phyloP scores from a whole-genome alignment of 768 basidiomycete genomes.

The Pleurotus citrinopileatus region DNA sequence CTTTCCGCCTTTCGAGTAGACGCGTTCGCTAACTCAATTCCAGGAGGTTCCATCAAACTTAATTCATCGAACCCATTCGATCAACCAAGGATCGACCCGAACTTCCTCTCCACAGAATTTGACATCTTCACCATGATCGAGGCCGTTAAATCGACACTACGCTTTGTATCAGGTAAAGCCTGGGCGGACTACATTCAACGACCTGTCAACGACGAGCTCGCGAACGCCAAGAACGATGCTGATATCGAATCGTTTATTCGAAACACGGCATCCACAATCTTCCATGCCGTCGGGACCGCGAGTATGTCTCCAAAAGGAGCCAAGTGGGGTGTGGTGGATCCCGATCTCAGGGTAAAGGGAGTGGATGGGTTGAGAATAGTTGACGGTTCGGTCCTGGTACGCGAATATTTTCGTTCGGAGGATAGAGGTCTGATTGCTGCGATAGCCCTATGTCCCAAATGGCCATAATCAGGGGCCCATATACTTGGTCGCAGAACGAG shows the following conservation, averaged over 20 bases:
- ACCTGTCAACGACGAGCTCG: constrained; percentile 14
- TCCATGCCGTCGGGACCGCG: constrained; percentile 31
- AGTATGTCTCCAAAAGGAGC: constrained; percentile 28
- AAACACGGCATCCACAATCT: constrained; percentile 22
- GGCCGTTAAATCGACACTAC: constrained; percentile 22
- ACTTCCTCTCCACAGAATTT: constrained; percentile 32
- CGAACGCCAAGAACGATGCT: constrained; percentile 25
- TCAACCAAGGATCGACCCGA: constrained; percentile 43
- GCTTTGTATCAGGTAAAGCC: constrained; percentile 22
- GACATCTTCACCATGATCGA: constrained; percentile 25
- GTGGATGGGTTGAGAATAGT: constrained; percentile 34
- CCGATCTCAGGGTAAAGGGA: constrained; percentile 35
- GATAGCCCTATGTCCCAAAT: constrained; percentile 23
- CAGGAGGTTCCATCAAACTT: constrained; percentile 28
- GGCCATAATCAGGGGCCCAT: constrained; percentile 22
- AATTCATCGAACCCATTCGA: constrained; percentile 41
- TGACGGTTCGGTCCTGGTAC: constrained; percentile 34
- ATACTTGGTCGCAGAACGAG: constrained; percentile 26
- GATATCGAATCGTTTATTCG: constrained; percentile 27
- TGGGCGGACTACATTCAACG: constrained; percentile 24
- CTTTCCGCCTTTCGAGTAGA: constrained; percentile 5
- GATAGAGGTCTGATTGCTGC: background rate
- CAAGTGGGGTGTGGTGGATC: constrained; percentile 32
- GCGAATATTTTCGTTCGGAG: constrained; percentile 9
- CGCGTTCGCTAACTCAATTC: background rate